phyloP scores from a whole-genome alignment of 352 stramenopile genomes.

The Pythium chondricola region DNA sequence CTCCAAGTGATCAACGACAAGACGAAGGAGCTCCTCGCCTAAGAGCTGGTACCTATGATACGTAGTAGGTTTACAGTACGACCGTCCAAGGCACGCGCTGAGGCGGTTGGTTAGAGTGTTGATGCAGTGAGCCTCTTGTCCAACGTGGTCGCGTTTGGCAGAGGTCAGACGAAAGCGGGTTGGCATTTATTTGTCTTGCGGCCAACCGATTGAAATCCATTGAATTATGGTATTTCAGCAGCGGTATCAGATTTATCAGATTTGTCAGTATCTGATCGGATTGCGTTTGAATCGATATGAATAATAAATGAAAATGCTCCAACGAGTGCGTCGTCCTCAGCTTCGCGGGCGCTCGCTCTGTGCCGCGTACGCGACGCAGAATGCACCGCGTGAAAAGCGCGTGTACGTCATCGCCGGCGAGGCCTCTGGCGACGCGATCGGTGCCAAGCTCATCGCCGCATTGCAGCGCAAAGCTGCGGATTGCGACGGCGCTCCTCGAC shows the following conservation, averaged over 20 bases:
- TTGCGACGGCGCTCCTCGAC: slow-evolving; percentile 6
- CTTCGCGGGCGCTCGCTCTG: background rate
- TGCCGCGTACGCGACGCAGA: background rate
- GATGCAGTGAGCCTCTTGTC: too few relatives aligned
- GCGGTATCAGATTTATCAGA: background rate
- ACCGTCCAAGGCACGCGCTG: too few relatives aligned
- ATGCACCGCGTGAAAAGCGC: slow-evolving; percentile 7
- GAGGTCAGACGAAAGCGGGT: too few relatives aligned
- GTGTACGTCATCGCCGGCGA: slow-evolving; percentile 72
- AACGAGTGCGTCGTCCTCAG: background rate
- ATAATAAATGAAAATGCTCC: background rate
- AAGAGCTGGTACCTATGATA: too few relatives aligned
- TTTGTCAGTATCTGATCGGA: background rate
- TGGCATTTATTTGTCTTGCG: too few relatives aligned
- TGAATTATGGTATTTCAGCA: too few relatives aligned
- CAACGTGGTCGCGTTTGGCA: too few relatives aligned
- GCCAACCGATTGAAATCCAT: too few relatives aligned
- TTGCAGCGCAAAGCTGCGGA: slow-evolving; percentile 22
- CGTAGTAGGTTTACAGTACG: too few relatives aligned
- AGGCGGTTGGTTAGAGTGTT: too few relatives aligned
- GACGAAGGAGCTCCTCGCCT: slow-evolving; percentile 50
- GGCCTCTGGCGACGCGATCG: slow-evolving; percentile 70
- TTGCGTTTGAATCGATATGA: background rate
- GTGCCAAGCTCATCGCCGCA: slow-evolving; percentile 56
- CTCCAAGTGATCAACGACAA: slow-evolving; percentile 57